phyloP scores from a whole-genome alignment of 257 asterid genomes.

The Lithospermum erythrorhizon region DNA sequence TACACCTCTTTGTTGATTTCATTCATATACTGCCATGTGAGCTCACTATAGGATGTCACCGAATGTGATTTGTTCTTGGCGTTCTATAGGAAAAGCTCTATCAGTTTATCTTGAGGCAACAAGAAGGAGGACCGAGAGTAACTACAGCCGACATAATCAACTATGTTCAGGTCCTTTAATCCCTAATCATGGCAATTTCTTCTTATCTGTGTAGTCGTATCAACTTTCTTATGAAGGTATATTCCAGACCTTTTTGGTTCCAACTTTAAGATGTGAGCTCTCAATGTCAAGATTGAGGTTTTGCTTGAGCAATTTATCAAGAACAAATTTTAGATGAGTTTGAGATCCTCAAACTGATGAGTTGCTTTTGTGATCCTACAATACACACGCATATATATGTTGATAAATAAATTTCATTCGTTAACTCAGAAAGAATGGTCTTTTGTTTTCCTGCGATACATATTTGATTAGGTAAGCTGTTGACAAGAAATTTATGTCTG shows the following conservation, averaged over 20 bases:
- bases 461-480: no score
- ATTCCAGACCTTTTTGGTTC: neutral
- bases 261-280: neutral
- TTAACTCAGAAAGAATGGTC: no score
- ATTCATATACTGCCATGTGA: neutral
- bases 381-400: neutral
- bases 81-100: slow-evolving; percentile 31
- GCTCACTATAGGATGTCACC: neutral
- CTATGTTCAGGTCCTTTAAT: slow-evolving; percentile 27
- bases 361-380: neutral
- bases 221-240: neutral
- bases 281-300: neutral
- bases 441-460: no score
- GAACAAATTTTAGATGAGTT: neutral
- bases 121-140: slow-evolving; percentile 39
- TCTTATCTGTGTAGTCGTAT: neutral
- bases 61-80: neutral
- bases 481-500: no score
- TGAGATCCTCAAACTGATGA: neutral
- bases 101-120: slow-evolving; percentile 38
- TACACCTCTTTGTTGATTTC: no score
- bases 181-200: neutral
- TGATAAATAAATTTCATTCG: neutral
- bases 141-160: slow-evolving; percentile 26
- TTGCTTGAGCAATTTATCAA: neutral